phyloP scores from a whole-genome alignment of 1,139 yeast genomes.

The Yamadazyma mexicana region DNA sequence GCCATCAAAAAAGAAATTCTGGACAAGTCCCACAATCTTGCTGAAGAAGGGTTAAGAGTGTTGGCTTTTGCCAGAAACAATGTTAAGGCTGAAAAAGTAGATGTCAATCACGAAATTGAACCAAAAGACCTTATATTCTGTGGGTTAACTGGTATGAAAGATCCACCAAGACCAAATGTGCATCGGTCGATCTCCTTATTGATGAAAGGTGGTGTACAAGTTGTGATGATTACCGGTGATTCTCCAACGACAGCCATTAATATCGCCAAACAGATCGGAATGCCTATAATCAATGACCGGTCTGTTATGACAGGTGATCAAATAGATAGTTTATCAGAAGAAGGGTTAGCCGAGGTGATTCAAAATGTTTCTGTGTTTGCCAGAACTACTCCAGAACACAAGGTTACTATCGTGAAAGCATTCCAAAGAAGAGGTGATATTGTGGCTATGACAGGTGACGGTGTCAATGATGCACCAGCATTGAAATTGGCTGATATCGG shows the following conservation, averaged over 20 bases:
- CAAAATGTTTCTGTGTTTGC: slow-evolving; percentile 89
- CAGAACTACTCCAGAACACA: slow-evolving; percentile 95
- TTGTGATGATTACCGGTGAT: slow-evolving; percentile 97
- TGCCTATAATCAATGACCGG: slow-evolving; percentile 68
- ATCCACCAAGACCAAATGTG: slow-evolving; percentile 92
- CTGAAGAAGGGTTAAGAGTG: slow-evolving; percentile 83
- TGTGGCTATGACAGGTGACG: slow-evolving; percentile 99
- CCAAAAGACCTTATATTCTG: slow-evolving; percentile 68
- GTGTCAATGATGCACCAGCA: slow-evolving; percentile 99
- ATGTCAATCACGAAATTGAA: slow-evolving; percentile 22
- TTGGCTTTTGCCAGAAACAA: slow-evolving; percentile 71
- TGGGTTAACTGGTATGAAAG: slow-evolving; percentile 92
- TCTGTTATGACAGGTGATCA: slow-evolving; percentile 83
- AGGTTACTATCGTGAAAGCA: slow-evolving; percentile 87
- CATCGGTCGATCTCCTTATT: slow-evolving; percentile 67
- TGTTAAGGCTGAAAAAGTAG: slow-evolving; percentile 21
- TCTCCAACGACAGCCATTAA: slow-evolving; percentile 88
- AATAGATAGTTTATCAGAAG: slow-evolving; percentile 69
- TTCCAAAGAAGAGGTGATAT: slow-evolving; percentile 90
- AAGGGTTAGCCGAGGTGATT: slow-evolving; percentile 69
- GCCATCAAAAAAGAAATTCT: slow-evolving; percentile 46
- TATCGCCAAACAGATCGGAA: slow-evolving; percentile 90
- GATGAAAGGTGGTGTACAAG: slow-evolving; percentile 90
- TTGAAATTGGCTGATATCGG: slow-evolving; percentile 96
- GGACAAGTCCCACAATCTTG: slow-evolving; percentile 62